Evolutionary conservation across 768 basidiomycete genomes (phyloP), one percentile per base, ranked within the genome.

Genomic region (Amanita pseudoporphyria): DNA sequence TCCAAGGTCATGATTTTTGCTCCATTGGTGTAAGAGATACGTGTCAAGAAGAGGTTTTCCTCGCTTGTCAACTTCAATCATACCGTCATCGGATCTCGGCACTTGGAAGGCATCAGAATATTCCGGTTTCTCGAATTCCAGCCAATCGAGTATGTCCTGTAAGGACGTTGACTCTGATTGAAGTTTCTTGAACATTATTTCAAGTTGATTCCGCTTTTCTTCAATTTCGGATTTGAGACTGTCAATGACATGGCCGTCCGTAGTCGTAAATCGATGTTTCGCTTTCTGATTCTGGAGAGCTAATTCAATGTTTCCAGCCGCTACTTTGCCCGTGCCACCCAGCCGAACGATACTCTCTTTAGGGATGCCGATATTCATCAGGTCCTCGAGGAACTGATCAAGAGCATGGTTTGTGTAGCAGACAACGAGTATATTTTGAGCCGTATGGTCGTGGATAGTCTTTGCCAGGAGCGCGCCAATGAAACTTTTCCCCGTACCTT

Each of bases 361-460:
- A 1, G 76, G 71, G 3, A 87, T 82, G 0, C 79, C 82, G 26
- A 79, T 78, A 16, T 71, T 68, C 2, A 85, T 58, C 2, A 87
- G 71, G 47, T 80, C 77, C 19, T 77, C 74, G 3, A 87, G 68
- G 48, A 87, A 81, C 45, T 84, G 78, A 53, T 86, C 84, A 0
- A 87, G 71, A 0, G 84, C 84, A 39, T 87, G 84, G 51, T 87
- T 87, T 1, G 84, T 87, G 53, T 77, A 85, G 54, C 82, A 84
- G 14, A 83, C 78, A 1, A 85, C 81, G 3, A 86, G 72, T 19
- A 87, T 83, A 0, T 59, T 77, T 45, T 70, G 66, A 0, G 56
- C 14, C 0, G 75, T 74, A 47, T 62, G 61, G 12, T 77, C 71
- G 42, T 83, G 72, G 3, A 84, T 61, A 3, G 73, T 64, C 55